phyloP scores from a whole-genome alignment of 2,329 filamentous ascomycete genomes.

The Lachnellula subtilissima region DNA sequence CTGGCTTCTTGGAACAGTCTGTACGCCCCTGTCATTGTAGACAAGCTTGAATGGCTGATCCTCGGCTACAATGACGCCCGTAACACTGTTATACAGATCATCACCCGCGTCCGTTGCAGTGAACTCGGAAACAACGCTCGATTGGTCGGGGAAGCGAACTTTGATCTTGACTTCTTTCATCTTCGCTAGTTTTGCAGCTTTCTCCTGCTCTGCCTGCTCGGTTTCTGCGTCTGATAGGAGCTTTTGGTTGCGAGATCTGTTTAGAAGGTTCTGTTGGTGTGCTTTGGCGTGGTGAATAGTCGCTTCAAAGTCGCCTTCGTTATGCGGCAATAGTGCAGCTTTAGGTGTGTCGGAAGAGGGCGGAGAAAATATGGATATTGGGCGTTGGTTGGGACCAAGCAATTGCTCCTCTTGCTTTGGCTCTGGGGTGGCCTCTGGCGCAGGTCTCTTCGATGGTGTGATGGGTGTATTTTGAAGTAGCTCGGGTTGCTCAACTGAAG shows the following conservation, averaged over 20 bases:
- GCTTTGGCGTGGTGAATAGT: slow-evolving; percentile 71
- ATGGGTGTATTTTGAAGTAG: slow-evolving; percentile 3
- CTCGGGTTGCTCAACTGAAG: not conserved
- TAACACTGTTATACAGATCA: slow-evolving; percentile 70
- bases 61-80: slow-evolving; percentile 61
- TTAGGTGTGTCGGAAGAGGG: slow-evolving; percentile 69
- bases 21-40: slow-evolving; percentile 22
- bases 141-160: slow-evolving; percentile 84
- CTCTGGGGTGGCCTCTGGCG: slow-evolving; percentile 7
- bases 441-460: slow-evolving; percentile 9
- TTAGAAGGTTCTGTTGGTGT: slow-evolving; percentile 64
- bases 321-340: slow-evolving; percentile 62
- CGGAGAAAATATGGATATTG: slow-evolving; percentile 71
- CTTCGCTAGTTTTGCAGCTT: slow-evolving; percentile 59
- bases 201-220: slow-evolving; percentile 61
- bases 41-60: slow-evolving; percentile 65
- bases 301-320: slow-evolving; percentile 72
- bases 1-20: slow-evolving; percentile 39
- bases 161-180: slow-evolving; percentile 69
- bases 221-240: slow-evolving; percentile 80
- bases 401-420: slow-evolving; percentile 4
- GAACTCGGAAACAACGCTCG: slow-evolving; percentile 69
- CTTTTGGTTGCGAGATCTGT: slow-evolving; percentile 64
- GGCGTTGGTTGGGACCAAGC: slow-evolving; percentile 35
- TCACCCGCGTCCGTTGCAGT: slow-evolving; percentile 62